Evolutionary conservation across 1,139 yeast species (phyloP).

Genomic region (Geotrichum phurueaensis): DNA sequence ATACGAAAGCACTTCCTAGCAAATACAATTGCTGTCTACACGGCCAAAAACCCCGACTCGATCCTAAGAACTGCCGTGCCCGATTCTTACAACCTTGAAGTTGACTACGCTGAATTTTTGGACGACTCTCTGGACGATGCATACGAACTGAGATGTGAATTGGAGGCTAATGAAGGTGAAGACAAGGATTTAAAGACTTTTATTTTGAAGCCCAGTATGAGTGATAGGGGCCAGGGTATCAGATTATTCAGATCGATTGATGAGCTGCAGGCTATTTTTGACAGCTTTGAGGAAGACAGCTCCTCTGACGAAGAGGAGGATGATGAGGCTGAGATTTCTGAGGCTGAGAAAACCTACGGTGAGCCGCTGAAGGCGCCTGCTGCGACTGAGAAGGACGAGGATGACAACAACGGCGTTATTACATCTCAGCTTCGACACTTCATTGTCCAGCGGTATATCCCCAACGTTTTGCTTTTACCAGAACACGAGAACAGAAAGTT

Average conservation of each 20-base stretch:
- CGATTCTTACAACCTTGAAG: constrained; percentile 69
- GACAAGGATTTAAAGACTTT: constrained; percentile 45
- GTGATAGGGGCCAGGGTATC: constrained; percentile 95
- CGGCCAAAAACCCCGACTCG: constrained; percentile 68
- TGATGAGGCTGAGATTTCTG: constrained; percentile 40
- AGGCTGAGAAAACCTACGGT: constrained; percentile 28
- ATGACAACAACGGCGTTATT: constrained; percentile 42
- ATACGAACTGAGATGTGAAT: constrained; percentile 75
- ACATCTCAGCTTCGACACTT: constrained; percentile 87
- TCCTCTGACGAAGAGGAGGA: constrained; percentile 52
- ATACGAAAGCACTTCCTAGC: constrained; percentile 86
- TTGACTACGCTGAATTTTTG: constrained; percentile 93
- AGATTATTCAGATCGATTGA: constrained; percentile 70
- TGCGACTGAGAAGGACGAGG: background rate
- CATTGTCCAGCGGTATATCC: constrained; percentile 74
- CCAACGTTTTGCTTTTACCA: constrained; percentile 58
- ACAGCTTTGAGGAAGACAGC: constrained; percentile 70
- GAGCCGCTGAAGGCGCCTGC: constrained; percentile 38
- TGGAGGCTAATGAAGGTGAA: constrained; percentile 46
- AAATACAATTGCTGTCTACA: constrained; percentile 67
- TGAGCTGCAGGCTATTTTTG: constrained; percentile 75
- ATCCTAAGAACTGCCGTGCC: constrained; percentile 59
- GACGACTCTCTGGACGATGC: constrained; percentile 92
- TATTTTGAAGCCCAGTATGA: constrained; percentile 94
- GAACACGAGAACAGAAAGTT: constrained; percentile 67